These are phyloP conservation scores for Rhizopus sp. DNA, from an alignment of 371 early-diverging fungal genomes.

Conservation along the genomic window DNA sequence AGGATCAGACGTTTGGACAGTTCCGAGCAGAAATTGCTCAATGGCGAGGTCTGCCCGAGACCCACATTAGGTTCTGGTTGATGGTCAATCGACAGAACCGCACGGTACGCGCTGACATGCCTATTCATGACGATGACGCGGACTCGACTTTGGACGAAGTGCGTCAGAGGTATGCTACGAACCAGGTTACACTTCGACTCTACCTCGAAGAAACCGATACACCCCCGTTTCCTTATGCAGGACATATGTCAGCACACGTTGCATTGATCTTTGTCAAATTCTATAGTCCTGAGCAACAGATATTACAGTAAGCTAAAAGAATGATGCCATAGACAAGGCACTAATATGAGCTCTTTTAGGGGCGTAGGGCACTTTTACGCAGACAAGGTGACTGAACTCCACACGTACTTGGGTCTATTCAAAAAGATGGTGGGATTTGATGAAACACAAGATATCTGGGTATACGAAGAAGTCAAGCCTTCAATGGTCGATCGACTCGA, in stretches of 20 bases:
- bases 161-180: slow-evolving; percentile 23
- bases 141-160: slow-evolving; percentile 27
- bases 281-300: slow-evolving; percentile 25
- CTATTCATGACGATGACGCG: slow-evolving; percentile 43
- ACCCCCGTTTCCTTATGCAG: slow-evolving; percentile 18
- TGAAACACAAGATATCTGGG: slow-evolving; percentile 51
- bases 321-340: neutral
- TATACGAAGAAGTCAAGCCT: slow-evolving; percentile 94
- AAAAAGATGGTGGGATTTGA: slow-evolving; percentile 56
- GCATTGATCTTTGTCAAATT: slow-evolving; percentile 31
- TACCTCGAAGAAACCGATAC: slow-evolving; percentile 24
- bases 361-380: slow-evolving; percentile 63
- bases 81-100: slow-evolving; percentile 89
- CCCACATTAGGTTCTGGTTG: slow-evolving; percentile 81
- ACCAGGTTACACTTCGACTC: slow-evolving; percentile 23
- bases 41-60: slow-evolving; percentile 40
- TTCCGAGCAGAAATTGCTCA: slow-evolving; percentile 30
- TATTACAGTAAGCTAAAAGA: slow-evolving; percentile 16
- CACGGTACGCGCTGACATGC: slow-evolving; percentile 84
- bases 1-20: slow-evolving; percentile 38
- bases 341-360: slow-evolving; percentile 19
- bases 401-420: slow-evolving; percentile 59
- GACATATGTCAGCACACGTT: neutral
- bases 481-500: slow-evolving; percentile 83
- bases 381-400: slow-evolving; percentile 53